Base-by-base conservation (phyloP, 306 rosid genomes). In the Rubus idaeus region DNA sequence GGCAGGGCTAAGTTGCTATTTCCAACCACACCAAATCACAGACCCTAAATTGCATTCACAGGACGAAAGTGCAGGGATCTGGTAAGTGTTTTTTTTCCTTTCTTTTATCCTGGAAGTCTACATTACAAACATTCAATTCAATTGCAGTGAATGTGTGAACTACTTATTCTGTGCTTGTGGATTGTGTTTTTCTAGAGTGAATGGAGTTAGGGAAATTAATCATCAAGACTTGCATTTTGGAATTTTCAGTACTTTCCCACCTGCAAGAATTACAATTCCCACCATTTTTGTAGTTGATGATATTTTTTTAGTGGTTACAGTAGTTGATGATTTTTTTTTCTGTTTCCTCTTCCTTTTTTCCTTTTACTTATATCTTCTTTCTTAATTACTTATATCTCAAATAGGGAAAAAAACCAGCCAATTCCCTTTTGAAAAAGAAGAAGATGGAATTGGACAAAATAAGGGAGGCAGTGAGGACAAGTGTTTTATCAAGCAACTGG, bases 391-490 rank as follows among this genome's bases (percentile, higher is more conserved):
- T 10, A 55, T 58, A 0, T 21, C 14, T 10, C 63, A 56, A 30
- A 20, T 1, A 20, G 35, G 4, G 1, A 6, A 16, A 51, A 51
- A 30, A 51, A 13, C 14, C 56, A 16, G n/a, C 30, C 26, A 0
- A 20, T 8, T 20, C 63, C 10, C 12, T 37, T 58, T 20, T 6
- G 39, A 58, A 21, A 58, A 20, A 23, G 64, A 58, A 10, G 23
- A 84, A 83, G 72, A 75, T 57, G 72, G 89, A 87, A 63, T 72
- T 83, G 41, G 91, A 89, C 77, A 79, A 42, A 73, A 35, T 89
- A 40, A 87, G 60, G 75, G 93, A 89, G 57, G 93, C 93, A 0
- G 86, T 89, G 56, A 83, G 77, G 70, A 89, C 93, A 45, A 87
- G 93, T 63, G 51, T 83, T 75, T 80, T 89, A 50, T 87, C 89